Conservation (phyloP, 306 rosid species). For the Betula pendula region DNA sequence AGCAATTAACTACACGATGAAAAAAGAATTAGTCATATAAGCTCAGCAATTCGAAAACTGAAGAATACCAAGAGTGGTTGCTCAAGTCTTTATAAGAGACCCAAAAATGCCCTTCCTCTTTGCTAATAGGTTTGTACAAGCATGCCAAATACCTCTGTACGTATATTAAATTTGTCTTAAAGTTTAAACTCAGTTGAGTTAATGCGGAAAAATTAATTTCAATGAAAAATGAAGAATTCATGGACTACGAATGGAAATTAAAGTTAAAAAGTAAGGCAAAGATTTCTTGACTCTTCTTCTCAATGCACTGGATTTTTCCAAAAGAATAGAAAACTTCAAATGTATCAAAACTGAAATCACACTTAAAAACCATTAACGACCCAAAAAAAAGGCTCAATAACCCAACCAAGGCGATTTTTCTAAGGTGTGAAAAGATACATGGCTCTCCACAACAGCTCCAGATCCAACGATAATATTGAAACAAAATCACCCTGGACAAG, state of each 20-base stretch:
- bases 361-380: neutral
- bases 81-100: conserved; percentile 96
- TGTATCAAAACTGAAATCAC: neutral
- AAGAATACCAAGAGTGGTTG: conserved; percentile 84
- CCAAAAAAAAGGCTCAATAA: no score
- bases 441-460: neutral
- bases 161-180: conserved; percentile 74
- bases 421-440: neutral
- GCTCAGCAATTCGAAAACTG: conserved; percentile 19
- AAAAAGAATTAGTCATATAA: conserved; percentile 15
- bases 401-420: neutral
- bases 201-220: conserved; percentile 20
- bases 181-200: conserved; percentile 25
- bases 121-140: conserved; percentile 71
- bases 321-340: conserved; percentile 13
- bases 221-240: conserved; percentile 3
- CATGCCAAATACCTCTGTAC: conserved; percentile 82
- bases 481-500: neutral
- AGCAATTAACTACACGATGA: conserved; percentile 22
- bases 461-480: neutral
- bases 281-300: neutral
- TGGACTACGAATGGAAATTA: neutral
- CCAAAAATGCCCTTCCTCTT: conserved; percentile 84
- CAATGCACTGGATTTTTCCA: neutral
- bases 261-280: conserved; percentile 5